Conservation (phyloP, 2,329 filamentous ascomycete genomes). For the Arthrinium puccinioides region DNA sequence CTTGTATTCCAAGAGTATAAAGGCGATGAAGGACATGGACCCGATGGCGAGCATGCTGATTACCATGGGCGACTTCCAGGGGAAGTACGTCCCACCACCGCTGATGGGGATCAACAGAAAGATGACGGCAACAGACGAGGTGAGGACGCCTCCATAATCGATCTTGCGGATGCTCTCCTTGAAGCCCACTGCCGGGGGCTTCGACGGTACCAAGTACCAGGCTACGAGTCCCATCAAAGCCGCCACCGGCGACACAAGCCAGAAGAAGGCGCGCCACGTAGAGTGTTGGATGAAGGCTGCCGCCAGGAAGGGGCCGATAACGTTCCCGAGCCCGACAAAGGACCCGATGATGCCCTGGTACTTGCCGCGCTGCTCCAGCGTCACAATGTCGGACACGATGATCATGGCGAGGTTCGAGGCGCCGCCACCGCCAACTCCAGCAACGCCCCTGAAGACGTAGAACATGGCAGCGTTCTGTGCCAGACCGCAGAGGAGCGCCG, state of each 20-base stretch:
- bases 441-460: slow-evolving; percentile 26
- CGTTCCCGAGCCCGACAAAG: slow-evolving; percentile 35
- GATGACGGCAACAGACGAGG: slow-evolving; percentile 48
- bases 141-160: slow-evolving; percentile 50
- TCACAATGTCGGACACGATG: slow-evolving; percentile 28
- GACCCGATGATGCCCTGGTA: slow-evolving; percentile 35
- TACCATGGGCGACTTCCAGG: slow-evolving; percentile 48
- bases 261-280: slow-evolving; percentile 29
- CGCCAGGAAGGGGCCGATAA: slow-evolving; percentile 37
- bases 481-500: slow-evolving; percentile 25
- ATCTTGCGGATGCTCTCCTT: slow-evolving; percentile 44
- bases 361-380: slow-evolving; percentile 25
- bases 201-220: slow-evolving; percentile 44
- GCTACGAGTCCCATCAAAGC: slow-evolving; percentile 34
- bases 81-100: slow-evolving; percentile 46
- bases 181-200: slow-evolving; percentile 36
- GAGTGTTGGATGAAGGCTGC: slow-evolving; percentile 29
- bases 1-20: slow-evolving; percentile 49
- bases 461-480: slow-evolving; percentile 21
- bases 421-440: slow-evolving; percentile 27
- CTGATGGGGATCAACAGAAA: slow-evolving; percentile 58
- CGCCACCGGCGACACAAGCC: slow-evolving; percentile 44
- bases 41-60: slow-evolving; percentile 52
- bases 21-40: slow-evolving; percentile 34
- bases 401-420: slow-evolving; percentile 28